Percentiles rank a stretch among this genome's conserved stretches.
These are phyloP conservation scores for Trichomonas vaginalis DNA, from an alignment of 208 protist genomes.

Conservation along the genomic window DNA sequence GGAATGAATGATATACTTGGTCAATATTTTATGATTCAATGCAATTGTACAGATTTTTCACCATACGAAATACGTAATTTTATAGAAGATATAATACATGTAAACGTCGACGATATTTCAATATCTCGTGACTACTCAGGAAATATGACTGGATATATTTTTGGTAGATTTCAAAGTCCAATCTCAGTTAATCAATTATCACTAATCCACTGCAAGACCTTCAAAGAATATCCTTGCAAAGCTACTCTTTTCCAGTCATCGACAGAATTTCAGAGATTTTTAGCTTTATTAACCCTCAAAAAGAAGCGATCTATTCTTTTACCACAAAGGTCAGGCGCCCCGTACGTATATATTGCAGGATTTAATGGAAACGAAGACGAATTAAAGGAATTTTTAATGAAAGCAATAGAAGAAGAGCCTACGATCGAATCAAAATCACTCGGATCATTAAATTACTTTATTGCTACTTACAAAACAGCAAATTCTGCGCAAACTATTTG, in stretches of 20 bases:
- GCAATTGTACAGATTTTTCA: background rate
- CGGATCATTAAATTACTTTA: background rate
- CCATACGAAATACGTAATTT: conserved; percentile 13
- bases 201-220: background rate
- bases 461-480: background rate
- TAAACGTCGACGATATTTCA: background rate
- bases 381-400: background rate
- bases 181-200: background rate
- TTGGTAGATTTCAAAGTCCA: background rate
- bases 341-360: background rate
- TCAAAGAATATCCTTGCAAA: background rate
- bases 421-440: background rate
- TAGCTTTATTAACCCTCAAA: background rate
- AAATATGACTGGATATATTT: background rate
- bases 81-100: background rate
- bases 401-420: background rate
- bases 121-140: background rate
- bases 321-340: background rate
- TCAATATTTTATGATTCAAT: background rate
- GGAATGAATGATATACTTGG: background rate
- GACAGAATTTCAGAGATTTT: background rate
- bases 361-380: background rate
- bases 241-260: background rate
- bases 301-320: background rate
- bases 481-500: background rate